Base-by-base conservation (phyloP, 768 basidiomycete species). In the Lanmaoa pseudosensibilis region DNA sequence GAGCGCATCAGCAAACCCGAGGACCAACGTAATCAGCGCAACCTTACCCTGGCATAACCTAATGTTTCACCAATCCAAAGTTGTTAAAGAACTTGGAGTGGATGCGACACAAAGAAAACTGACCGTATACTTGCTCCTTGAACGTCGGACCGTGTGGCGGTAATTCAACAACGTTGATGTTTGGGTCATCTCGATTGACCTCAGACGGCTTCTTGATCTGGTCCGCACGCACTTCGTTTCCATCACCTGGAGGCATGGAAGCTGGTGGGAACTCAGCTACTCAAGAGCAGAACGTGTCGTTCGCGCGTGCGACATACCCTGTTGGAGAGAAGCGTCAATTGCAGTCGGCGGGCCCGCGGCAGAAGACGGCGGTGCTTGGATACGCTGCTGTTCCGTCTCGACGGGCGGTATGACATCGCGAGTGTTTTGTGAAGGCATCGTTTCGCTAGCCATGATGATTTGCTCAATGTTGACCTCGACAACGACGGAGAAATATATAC, bases 61-160 rank as follows among this genome's bases (percentile, higher is more conserved):
- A 46, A 41, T 7, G n/a, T n/a, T 30, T n/a, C 12, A 6, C 6
- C 37, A 33, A 16, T 27, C 18, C 40, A 52, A 30, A 43, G 16
- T 27, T 8, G 21, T 59, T 19, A 19, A 41, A 18, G 33, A 27
- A 46, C 27, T 19, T 9, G 9, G 23, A 13, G 21, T 9, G 18
- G 1, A 45, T 44, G 15, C 19, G n/a, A 16, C 10, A 44, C 33
- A 21, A 43, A 15, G 27, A 6, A 52, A 40, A 60, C 76, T 25
- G 57, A 83, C 84, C 84, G 45, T 84, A 78, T 9, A 84, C 80
- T 55, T 74, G 77, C 45, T 86, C 83, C 66, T 83, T 85, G 73
- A 85, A 86, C 15, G 83, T 75, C 32, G 80, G 75, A 33, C 54
- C 61, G 37, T 53, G 69, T 48, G 56, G 61, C 13, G 65, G 55